Evolutionary conservation across 2,329 filamentous ascomycete species (phyloP).

Genomic region (Exophiala spinifera): DNA sequence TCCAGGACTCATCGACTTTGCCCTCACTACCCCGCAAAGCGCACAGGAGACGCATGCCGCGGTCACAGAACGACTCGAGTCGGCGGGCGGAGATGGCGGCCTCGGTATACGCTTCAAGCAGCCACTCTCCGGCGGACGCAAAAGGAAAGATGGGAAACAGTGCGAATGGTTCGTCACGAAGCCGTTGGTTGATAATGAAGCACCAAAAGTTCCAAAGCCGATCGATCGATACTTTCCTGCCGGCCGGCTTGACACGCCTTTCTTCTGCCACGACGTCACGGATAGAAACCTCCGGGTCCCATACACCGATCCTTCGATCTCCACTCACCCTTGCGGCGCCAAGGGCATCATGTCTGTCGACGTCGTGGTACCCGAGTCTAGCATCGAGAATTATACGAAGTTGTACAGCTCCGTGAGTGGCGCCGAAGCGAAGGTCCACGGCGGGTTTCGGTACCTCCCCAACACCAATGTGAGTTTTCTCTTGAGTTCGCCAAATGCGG

Average conservation of each 20-base stretch:
- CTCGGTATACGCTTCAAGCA: conserved; percentile 22
- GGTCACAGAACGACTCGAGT: conserved; percentile 15
- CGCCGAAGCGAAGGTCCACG: conserved; percentile 8
- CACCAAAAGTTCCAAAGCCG: conserved; percentile 12
- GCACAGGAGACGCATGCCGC: conserved; percentile 22
- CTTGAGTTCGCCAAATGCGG: conserved; percentile 12
- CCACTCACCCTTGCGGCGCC: conserved; percentile 26
- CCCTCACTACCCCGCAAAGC: conserved; percentile 25
- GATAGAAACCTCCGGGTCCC: conserved; percentile 31
- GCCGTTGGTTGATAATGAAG: conserved; percentile 14
- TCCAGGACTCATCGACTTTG: conserved; percentile 29
- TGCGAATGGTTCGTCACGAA: conserved; percentile 26
- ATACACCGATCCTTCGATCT: conserved; percentile 15
- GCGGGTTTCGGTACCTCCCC: conserved; percentile 8
- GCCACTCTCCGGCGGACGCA: conserved; percentile 23
- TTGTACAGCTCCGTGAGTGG: conserved; percentile 22
- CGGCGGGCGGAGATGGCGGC: conserved; percentile 12
- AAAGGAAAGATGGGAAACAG: conserved; percentile 27
- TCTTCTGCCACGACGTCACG: conserved; percentile 31
- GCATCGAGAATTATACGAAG: conserved; percentile 16
- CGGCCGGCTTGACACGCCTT: conserved; percentile 25
- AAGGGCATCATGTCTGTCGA: conserved; percentile 24
- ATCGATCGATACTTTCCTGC: conserved; percentile 15
- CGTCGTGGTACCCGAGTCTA: conserved; percentile 21
- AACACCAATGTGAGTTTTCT: conserved; percentile 16